phyloP scores from a whole-genome alignment of 2,329 filamentous ascomycete genomes.

The Claviceps digitariae region DNA sequence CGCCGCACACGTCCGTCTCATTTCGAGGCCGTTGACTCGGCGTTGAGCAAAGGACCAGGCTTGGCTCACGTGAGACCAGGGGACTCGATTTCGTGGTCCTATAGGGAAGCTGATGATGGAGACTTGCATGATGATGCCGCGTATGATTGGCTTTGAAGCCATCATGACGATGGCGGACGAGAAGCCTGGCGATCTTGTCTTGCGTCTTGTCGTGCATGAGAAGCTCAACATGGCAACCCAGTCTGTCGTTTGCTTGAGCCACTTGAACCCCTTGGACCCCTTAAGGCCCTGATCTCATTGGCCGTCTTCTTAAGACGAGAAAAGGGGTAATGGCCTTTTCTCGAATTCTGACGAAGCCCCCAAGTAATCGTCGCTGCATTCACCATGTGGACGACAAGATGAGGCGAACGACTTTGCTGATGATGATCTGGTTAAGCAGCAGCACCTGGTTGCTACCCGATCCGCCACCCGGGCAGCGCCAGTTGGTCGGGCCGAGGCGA shows the following conservation, averaged over 20 bases:
- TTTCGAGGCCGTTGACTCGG: not conserved
- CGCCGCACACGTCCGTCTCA: not conserved
- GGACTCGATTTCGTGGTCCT: not conserved
- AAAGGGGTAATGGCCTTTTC: too few relatives aligned
- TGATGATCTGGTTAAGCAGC: not conserved
- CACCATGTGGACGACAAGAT: not conserved
- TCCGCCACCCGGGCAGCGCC: slow-evolving; percentile 2
- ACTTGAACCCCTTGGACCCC: not conserved
- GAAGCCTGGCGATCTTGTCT: not conserved
- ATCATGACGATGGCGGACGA: slow-evolving; percentile 1
- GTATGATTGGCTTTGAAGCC: slow-evolving; percentile 1
- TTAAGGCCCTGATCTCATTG: not conserved
- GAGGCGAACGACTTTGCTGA: not conserved
- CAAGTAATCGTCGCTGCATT: too few relatives aligned
- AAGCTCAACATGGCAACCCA: not conserved
- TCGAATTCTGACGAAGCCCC: not conserved
- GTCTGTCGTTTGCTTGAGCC: not conserved
- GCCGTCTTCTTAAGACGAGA: too few relatives aligned
- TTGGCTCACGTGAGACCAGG: not conserved
- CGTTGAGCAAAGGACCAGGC: not conserved
- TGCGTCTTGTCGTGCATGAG: not conserved
- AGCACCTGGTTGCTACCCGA: slow-evolving; percentile 3
- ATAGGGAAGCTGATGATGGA: not conserved
- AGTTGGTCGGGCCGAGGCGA: slow-evolving; percentile 1
- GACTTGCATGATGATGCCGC: slow-evolving; percentile 1